phyloP scores from a whole-genome alignment of 805 yeast species.

The Pachysolen tannophilus region DNA sequence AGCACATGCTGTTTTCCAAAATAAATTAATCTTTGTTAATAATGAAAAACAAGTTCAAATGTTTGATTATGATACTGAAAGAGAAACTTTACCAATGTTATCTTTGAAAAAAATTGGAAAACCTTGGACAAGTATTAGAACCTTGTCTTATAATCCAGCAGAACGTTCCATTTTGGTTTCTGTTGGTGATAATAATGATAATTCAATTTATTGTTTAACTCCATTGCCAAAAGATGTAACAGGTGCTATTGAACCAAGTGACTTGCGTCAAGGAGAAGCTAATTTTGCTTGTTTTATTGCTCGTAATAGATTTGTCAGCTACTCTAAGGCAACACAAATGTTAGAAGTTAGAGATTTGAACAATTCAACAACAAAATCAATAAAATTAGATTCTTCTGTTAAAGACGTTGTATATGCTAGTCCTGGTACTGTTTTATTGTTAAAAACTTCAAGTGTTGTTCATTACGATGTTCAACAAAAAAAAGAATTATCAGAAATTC shows the following conservation, averaged over 20 bases:
- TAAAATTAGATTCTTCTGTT: constrained; percentile 58
- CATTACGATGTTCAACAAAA: constrained; percentile 91
- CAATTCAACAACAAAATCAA: constrained; percentile 73
- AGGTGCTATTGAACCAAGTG: constrained; percentile 92
- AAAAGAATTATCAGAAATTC: constrained; percentile 60
- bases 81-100: constrained; percentile 67
- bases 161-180: constrained; percentile 83
- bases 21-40: constrained; percentile 68
- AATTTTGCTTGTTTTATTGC: constrained; percentile 86
- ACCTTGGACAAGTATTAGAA: constrained; percentile 79
- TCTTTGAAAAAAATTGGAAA: constrained; percentile 80
- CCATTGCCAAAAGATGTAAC: constrained; percentile 78
- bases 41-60: constrained; percentile 80
- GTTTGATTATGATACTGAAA: constrained; percentile 59
- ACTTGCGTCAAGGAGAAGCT: constrained; percentile 71
- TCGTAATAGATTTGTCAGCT: constrained; percentile 87
- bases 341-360: constrained; percentile 79
- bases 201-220: constrained; percentile 64
- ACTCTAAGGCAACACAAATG: constrained; percentile 52
- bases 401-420: constrained; percentile 71
- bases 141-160: constrained; percentile 84
- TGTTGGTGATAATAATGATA: constrained; percentile 56
- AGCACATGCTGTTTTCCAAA: constrained; percentile 68
- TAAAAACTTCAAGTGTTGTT: constrained; percentile 66
- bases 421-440: constrained; percentile 74